Evolutionary conservation across 176 grass and related monocot genomes (phyloP).

Genomic region (Cymbopogon citratus): DNA sequence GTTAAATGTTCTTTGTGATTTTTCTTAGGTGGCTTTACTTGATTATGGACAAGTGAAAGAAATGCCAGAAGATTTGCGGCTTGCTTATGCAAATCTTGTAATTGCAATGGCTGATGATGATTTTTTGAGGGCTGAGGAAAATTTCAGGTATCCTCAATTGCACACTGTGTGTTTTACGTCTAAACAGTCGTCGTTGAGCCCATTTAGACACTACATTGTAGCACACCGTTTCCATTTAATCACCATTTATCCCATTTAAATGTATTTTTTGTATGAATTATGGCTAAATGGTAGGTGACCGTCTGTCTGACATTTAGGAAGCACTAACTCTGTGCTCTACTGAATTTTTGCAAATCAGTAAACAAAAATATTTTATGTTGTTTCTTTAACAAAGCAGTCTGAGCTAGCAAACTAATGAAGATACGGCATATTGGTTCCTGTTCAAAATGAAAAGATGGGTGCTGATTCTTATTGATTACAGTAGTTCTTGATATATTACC

Average conservation of each 20-base stretch:
- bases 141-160: constrained; percentile 52
- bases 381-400: constrained; percentile 3
- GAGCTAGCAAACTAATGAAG: background rate
- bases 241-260: background rate
- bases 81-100: constrained; percentile 97
- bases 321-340: background rate
- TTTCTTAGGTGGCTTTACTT: constrained; percentile 86
- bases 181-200: background rate
- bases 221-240: background rate
- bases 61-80: constrained; percentile 79
- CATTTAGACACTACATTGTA: background rate
- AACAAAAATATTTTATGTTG: background rate
- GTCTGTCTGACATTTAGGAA: background rate
- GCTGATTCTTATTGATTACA: background rate
- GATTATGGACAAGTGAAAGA: constrained; percentile 99
- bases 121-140: constrained; percentile 45
- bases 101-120: constrained; percentile 87
- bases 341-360: background rate
- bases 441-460: background rate
- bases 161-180: background rate
- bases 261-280: background rate
- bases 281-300: background rate
- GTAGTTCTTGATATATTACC: background rate
- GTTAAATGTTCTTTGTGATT: constrained; percentile 11
- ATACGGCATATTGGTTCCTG: background rate